Percentiles rank a stretch among this genome's conserved stretches.
phyloP scores from a whole-genome alignment of 2,329 filamentous ascomycete genomes.

The Pleomassaria siparia region DNA sequence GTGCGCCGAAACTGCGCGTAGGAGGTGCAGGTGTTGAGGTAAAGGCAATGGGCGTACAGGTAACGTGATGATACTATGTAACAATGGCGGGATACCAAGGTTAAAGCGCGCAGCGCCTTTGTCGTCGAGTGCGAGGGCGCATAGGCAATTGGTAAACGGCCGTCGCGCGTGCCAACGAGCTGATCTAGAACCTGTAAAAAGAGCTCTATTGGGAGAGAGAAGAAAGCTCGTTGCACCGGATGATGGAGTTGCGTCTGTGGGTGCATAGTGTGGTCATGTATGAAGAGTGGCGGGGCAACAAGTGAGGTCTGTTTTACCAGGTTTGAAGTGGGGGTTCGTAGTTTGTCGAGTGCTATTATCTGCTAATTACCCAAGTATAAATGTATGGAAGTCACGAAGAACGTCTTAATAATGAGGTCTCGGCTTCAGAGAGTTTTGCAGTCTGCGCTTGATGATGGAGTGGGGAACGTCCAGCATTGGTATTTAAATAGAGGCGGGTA shows the following conservation, averaged over 20 bases:
- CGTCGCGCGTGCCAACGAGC: conserved; percentile 20
- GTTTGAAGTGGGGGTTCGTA: no score
- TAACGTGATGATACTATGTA: conserved; percentile 27
- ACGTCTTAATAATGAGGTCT: no score
- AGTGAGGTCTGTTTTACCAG: background rate
- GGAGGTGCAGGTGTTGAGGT: conserved; percentile 19
- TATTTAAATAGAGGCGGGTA: no score
- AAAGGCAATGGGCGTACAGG: conserved; percentile 29
- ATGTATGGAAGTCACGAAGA: no score
- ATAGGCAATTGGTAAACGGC: conserved; percentile 21
- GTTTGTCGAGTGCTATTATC: no score
- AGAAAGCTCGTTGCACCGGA: background rate
- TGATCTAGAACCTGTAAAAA: conserved; percentile 31
- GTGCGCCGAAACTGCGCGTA: conserved; percentile 26
- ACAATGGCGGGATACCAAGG: conserved; percentile 21
- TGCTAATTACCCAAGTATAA: no score
- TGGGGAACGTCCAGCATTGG: no score
- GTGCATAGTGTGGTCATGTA: conserved; percentile 3
- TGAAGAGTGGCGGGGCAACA: no score
- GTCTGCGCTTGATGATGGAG: no score
- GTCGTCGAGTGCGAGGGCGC: conserved; percentile 20
- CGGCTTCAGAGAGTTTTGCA: no score
- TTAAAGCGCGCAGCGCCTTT: conserved; percentile 27
- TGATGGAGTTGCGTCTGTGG: background rate
- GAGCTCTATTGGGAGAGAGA: conserved; percentile 24